phyloP scores from a whole-genome alignment of 2,329 filamentous ascomycete genomes.

The Eutypa lata region DNA sequence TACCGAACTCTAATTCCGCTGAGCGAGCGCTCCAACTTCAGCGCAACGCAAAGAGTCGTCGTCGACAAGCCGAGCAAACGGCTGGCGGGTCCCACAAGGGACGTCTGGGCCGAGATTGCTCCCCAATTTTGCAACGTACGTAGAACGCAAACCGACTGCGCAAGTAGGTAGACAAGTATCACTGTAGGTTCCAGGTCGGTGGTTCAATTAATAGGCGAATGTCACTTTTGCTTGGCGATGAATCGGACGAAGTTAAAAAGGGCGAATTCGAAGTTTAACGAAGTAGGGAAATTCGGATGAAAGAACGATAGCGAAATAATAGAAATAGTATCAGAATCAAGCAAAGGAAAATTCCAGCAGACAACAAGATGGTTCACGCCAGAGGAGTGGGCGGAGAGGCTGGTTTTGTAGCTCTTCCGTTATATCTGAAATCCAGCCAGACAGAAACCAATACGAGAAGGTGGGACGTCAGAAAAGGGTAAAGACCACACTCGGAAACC shows the following conservation, averaged over 20 bases:
- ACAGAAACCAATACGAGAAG: neutral
- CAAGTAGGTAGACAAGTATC: neutral
- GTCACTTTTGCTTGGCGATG: neutral
- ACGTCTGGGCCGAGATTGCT: neutral
- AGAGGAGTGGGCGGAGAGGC: neutral
- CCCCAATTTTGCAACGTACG: neutral
- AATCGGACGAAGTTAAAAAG: neutral
- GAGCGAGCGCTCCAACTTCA: neutral
- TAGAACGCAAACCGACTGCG: neutral
- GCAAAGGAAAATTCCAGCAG: neutral
- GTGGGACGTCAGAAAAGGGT: neutral
- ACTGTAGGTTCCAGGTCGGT: neutral
- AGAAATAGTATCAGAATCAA: neutral
- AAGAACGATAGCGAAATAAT: neutral
- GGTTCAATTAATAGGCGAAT: neutral
- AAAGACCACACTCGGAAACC: neutral
- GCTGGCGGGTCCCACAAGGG: neutral
- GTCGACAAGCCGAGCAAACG: neutral
- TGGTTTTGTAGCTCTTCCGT: neutral
- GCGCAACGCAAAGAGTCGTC: too few relatives aligned
- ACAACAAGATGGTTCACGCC: neutral
- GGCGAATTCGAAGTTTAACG: neutral
- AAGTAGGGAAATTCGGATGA: neutral
- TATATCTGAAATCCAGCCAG: neutral
- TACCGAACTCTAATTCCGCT: neutral